phyloP scores from a whole-genome alignment of 352 stramenopile species.

The Pythium periplocum region DNA sequence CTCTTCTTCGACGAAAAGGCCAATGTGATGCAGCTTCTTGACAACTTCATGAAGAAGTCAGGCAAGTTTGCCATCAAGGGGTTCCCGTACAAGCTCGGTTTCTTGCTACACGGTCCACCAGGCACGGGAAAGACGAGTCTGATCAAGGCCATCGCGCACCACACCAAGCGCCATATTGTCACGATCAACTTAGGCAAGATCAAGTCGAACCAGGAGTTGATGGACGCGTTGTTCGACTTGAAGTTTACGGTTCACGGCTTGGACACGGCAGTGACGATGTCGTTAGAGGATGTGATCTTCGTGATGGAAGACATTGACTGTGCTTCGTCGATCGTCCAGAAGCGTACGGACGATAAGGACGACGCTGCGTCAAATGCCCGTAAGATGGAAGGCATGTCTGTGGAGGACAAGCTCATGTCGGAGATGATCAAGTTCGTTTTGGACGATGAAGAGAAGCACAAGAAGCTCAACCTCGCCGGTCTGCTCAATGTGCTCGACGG shows the following conservation, averaged over 20 bases:
- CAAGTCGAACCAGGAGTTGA: constrained; percentile 59
- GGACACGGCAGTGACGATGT: constrained; percentile 36
- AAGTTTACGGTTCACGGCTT: constrained; percentile 32
- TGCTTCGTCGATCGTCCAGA: constrained; percentile 43
- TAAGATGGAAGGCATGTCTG: not conserved
- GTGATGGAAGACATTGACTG: constrained; percentile 77
- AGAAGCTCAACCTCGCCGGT: constrained; percentile 56
- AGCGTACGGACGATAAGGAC: constrained; percentile 2
- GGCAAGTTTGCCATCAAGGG: constrained; percentile 83
- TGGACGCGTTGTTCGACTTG: constrained; percentile 58
- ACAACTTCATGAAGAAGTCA: constrained; percentile 47
- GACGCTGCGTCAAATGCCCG: not conserved
- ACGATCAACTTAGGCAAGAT: constrained; percentile 45
- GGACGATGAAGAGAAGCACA: constrained; percentile 32
- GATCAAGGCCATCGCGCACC: constrained; percentile 74
- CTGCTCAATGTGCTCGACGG: constrained; percentile 84
- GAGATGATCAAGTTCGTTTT: constrained; percentile 25
- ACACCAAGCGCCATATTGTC: constrained; percentile 61
- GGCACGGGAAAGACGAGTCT: constrained; percentile 85
- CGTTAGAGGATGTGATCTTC: constrained; percentile 68
- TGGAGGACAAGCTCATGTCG: constrained; percentile 29
- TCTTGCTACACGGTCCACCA: constrained; percentile 77
- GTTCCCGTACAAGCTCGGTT: constrained; percentile 79
- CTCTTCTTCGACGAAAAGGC: constrained; percentile 80
- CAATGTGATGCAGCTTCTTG: constrained; percentile 42